Evolutionary conservation across 768 basidiomycete genomes (phyloP), one percentile per base, ranked within the genome.

Genomic region (Rhodotorula paludigena): DNA sequence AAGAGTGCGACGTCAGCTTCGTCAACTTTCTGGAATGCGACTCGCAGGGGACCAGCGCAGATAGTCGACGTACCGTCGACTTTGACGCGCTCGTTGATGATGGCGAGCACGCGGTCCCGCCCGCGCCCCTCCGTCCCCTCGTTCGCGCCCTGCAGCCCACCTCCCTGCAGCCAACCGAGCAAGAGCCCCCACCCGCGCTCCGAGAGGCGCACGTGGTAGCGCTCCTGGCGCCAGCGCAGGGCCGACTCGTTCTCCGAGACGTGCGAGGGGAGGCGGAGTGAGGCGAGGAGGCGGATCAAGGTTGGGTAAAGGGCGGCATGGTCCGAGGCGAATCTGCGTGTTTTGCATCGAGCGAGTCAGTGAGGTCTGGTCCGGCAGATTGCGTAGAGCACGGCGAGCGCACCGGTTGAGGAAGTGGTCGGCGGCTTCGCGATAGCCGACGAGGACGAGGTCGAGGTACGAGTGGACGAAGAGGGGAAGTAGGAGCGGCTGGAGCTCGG

Each of bases 381-480:
- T n/a, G n/a, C n/a, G n/a, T n/a, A n/a, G n/a, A n/a, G n/a, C n/a
- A n/a, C n/a, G n/a, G n/a, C 60, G 18, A 62, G 47, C 53, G 48
- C 57, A 59, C 32, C 38, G 54, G 21, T 47, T 32, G 38, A 66
- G 53, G 60, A 67, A 56, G 20, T 60, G 79, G 86, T 69, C 76
- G 88, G 93, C 93, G 71, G 92, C 89, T 76, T 90, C 89, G 36
- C 74, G 63, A 62, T 89, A 91, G 16, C 90, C 92, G 57, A 87
- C 86, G 74, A 92, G 87, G 54, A 98, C 86, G 56, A 99, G 83
- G 77, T 97, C 94, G 38, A 99, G 82, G 78, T 94, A 97, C 77
- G 97, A 97, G 79, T 99, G 92, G 57, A 89, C 91, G 77, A 97
- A 98, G 69, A 99, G 89, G 5, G 96, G 96, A 76, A 92, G 96